These are phyloP conservation scores for Collybia mongolica DNA, from an alignment of 768 basidiomycete species.

Conservation along the genomic window DNA sequence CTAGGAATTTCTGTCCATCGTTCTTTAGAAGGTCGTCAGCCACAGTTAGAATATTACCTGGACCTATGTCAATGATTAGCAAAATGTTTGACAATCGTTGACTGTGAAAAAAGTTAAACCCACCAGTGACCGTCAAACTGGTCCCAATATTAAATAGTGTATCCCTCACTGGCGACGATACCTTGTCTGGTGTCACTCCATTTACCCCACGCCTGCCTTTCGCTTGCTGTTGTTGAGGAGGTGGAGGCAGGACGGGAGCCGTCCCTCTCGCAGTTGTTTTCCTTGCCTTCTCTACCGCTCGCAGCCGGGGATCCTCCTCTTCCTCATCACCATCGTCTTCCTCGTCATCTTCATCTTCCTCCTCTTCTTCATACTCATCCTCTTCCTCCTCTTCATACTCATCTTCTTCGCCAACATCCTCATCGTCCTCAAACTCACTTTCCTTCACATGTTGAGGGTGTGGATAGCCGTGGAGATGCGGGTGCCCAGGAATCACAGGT, in stretches of 20 bases:
- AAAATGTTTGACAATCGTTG: slow-evolving; percentile 16
- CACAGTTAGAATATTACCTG: slow-evolving; percentile 95
- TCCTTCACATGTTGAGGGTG: slow-evolving; percentile 62
- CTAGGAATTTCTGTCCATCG: slow-evolving; percentile 97
- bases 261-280: slow-evolving; percentile 14
- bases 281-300: slow-evolving; percentile 10
- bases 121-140: slow-evolving; percentile 81
- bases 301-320: slow-evolving; percentile 5
- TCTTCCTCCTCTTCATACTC: slow-evolving; percentile 47
- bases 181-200: slow-evolving; percentile 22
- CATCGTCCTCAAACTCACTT: slow-evolving; percentile 67
- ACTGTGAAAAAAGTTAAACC: slow-evolving; percentile 24
- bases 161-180: slow-evolving; percentile 48
- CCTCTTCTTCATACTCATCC: slow-evolving; percentile 56
- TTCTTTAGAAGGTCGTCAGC: slow-evolving; percentile 99
- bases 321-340: slow-evolving; percentile 17
- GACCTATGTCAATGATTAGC: slow-evolving; percentile 39
- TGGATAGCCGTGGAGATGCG: slow-evolving; percentile 24
- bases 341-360: slow-evolving; percentile 54
- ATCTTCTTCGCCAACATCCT: slow-evolving; percentile 37
- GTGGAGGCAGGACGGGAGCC: slow-evolving; percentile 15
- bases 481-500: slow-evolving; percentile 7
- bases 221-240: slow-evolving; percentile 18
- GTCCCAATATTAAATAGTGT: slow-evolving; percentile 80
- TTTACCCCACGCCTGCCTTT: slow-evolving; percentile 11